Conservation (phyloP, 129 eudicot species). For the Flaveria sonorensis region DNA sequence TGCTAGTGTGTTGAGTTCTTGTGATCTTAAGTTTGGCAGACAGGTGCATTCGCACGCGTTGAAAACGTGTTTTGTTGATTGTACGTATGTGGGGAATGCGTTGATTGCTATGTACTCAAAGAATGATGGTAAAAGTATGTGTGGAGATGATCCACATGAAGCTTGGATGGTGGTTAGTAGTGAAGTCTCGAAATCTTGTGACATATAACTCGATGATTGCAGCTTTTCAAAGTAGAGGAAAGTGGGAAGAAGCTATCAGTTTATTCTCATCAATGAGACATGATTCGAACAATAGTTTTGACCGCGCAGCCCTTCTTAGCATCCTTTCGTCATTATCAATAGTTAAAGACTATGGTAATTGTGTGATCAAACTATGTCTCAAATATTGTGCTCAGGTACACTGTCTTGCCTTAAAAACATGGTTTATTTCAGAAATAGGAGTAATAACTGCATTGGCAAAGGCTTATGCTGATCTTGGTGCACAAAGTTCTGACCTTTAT, state of each 20-base stretch:
- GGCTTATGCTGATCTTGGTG: constrained; percentile 63
- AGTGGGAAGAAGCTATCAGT: constrained; percentile 44
- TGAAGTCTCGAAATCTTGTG: constrained; percentile 44
- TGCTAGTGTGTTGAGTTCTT: constrained; percentile 59
- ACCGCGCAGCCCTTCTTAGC: constrained; percentile 67
- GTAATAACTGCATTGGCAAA: constrained; percentile 66
- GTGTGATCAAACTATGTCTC: constrained; percentile 23
- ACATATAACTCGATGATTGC: constrained; percentile 74
- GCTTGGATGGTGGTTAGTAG: constrained; percentile 62
- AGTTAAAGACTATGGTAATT: constrained; percentile 17
- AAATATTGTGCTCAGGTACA: constrained; percentile 65
- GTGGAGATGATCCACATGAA: constrained; percentile 21
- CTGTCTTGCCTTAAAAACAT: constrained; percentile 48
- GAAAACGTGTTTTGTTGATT: constrained; percentile 61
- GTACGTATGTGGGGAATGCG: constrained; percentile 68
- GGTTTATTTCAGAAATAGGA: constrained; percentile 48
- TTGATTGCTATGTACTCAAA: constrained; percentile 69
- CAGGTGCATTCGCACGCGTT: constrained; percentile 62
- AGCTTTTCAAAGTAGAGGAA: constrained; percentile 51
- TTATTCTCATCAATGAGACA: constrained; percentile 48
- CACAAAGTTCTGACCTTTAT: constrained; percentile 42
- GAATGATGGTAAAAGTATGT: constrained; percentile 5
- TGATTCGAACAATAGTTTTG: constrained; percentile 51
- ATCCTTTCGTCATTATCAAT: constrained; percentile 50
- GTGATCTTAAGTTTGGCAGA: constrained; percentile 49